phyloP scores from a whole-genome alignment of 2,329 filamentous ascomycete species.

The Xylaria sp. region DNA sequence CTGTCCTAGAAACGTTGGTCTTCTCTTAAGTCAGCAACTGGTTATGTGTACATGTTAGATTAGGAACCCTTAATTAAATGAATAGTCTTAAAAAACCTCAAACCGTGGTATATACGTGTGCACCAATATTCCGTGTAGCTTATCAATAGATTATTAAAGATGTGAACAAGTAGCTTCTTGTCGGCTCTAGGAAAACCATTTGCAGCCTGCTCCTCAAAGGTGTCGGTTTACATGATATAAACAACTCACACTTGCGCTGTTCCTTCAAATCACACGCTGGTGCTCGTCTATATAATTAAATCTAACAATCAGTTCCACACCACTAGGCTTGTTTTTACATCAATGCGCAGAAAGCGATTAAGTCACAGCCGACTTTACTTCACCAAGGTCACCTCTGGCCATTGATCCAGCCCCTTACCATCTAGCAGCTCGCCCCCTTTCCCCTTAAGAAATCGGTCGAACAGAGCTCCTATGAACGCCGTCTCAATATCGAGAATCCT shows the following conservation, averaged over 20 bases:
- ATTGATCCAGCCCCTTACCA: conserved; percentile 30
- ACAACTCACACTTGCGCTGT: neutral
- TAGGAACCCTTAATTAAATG: neutral
- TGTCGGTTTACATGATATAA: neutral
- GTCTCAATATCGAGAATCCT: conserved; percentile 32
- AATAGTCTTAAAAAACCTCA: neutral
- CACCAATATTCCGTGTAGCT: neutral
- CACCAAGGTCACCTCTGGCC: conserved; percentile 32
- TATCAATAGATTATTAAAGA: neutral
- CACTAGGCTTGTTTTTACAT: too few relatives aligned
- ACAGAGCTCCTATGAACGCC: conserved; percentile 30
- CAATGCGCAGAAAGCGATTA: neutral
- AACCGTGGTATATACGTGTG: neutral
- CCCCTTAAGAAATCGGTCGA: conserved; percentile 36
- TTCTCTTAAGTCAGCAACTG: neutral
- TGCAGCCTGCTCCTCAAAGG: neutral
- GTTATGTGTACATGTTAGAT: neutral
- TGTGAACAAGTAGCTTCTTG: neutral
- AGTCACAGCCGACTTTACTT: neutral
- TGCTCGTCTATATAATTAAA: too few relatives aligned
- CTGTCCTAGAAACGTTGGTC: neutral
- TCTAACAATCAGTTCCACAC: neutral
- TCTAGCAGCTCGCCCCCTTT: conserved; percentile 33
- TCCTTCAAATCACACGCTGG: too few relatives aligned
- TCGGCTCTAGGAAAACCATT: neutral